Percentiles rank a stretch among this genome's conserved stretches.
These are phyloP conservation scores for Helotiales sp. DNA, from an alignment of 2,329 filamentous ascomycete species.

Conservation along the genomic window DNA sequence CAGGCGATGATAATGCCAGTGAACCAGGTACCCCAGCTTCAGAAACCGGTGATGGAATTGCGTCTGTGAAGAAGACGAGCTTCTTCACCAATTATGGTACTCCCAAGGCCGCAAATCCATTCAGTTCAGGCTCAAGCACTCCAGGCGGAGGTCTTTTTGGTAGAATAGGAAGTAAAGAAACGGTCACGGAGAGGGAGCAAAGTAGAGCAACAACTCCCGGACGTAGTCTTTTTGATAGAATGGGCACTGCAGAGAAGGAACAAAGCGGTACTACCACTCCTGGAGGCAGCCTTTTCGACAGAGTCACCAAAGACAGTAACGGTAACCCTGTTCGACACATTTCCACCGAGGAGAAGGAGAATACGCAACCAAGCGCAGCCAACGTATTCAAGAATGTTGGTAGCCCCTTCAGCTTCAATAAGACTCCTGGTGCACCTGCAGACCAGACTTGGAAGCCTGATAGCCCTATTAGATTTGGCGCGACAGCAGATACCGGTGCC, in stretches of 20 bases:
- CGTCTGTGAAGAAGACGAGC: slow-evolving; percentile 37
- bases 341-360: slow-evolving; percentile 43
- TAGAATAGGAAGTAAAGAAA: not conserved
- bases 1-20: slow-evolving; percentile 28
- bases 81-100: slow-evolving; percentile 20
- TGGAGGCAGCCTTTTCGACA: slow-evolving; percentile 45
- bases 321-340: slow-evolving; percentile 51
- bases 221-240: slow-evolving; percentile 9
- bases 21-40: slow-evolving; percentile 32
- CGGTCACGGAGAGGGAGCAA: not conserved
- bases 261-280: slow-evolving; percentile 43
- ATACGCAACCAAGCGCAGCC: slow-evolving; percentile 39
- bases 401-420: slow-evolving; percentile 32
- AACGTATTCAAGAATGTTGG: slow-evolving; percentile 28
- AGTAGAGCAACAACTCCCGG: slow-evolving; percentile 36
- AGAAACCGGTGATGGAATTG: slow-evolving; percentile 37
- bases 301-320: slow-evolving; percentile 56
- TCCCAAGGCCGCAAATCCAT: slow-evolving; percentile 32
- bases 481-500: slow-evolving; percentile 3
- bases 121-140: slow-evolving; percentile 18
- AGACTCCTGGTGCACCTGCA: slow-evolving; percentile 33
- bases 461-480: slow-evolving; percentile 52
- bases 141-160: slow-evolving; percentile 34
- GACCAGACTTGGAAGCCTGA: slow-evolving; percentile 57
- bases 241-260: slow-evolving; percentile 12